Evolutionary conservation across 1,139 yeast genomes (phyloP).

Genomic region (Geotrichum candidum): DNA sequence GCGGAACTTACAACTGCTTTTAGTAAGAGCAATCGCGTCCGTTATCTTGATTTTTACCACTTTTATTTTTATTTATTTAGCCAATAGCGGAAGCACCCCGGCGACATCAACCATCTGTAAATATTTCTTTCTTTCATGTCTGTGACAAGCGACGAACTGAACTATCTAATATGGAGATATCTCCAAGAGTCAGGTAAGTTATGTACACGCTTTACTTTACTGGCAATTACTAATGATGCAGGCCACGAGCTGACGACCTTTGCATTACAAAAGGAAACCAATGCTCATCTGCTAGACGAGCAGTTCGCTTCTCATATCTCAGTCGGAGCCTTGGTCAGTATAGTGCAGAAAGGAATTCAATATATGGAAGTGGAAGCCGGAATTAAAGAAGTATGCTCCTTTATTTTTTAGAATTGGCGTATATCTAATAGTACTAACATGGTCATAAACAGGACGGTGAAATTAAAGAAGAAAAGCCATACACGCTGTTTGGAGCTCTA

Average conservation of each 20-base stretch:
- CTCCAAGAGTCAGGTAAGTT: slow-evolving; percentile 73
- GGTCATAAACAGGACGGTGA: slow-evolving; percentile 13
- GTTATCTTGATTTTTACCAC: not conserved
- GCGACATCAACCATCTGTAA: not conserved
- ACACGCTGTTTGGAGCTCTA: slow-evolving; percentile 39
- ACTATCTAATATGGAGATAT: slow-evolving; percentile 89
- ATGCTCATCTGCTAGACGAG: slow-evolving; percentile 54
- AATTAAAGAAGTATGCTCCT: slow-evolving; percentile 36
- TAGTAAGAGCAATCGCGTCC: not conserved
- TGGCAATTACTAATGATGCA: slow-evolving; percentile 16
- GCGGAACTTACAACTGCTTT: not conserved
- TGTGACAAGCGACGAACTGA: slow-evolving; percentile 74
- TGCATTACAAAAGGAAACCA: slow-evolving; percentile 73
- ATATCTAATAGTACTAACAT: slow-evolving; percentile 9
- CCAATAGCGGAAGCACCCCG: not conserved
- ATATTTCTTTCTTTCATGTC: slow-evolving; percentile 48
- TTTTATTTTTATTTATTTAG: not conserved
- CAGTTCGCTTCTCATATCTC: slow-evolving; percentile 47
- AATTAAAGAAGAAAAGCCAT: slow-evolving; percentile 25
- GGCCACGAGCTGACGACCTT: slow-evolving; percentile 66
- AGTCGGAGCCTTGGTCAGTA: slow-evolving; percentile 69
- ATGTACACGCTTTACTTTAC: not conserved
- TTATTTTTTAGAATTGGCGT: slow-evolving; percentile 3
- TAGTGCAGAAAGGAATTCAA: slow-evolving; percentile 81
- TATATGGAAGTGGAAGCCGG: slow-evolving; percentile 53